phyloP scores from a whole-genome alignment of 192 early-diverging fungal species.

The Gonapodya prolifera region DNA sequence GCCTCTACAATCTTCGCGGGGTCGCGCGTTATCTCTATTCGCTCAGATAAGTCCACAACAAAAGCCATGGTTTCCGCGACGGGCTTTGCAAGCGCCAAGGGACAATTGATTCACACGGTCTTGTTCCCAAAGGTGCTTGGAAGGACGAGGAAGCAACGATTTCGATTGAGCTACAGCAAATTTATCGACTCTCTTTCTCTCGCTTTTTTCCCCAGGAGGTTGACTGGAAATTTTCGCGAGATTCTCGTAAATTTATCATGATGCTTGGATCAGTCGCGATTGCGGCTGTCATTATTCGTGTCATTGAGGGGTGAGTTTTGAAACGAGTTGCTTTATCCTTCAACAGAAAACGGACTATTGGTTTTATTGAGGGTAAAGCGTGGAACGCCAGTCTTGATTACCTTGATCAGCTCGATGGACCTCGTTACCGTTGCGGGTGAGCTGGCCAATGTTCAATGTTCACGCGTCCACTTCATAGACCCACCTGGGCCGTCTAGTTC shows the following conservation, averaged over 20 bases:
- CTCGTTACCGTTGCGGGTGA: neutral
- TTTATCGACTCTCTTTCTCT: neutral
- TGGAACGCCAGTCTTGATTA: neutral
- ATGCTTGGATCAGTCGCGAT: neutral
- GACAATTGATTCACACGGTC: neutral
- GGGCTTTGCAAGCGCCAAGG: neutral
- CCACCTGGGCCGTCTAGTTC: too few species aligned
- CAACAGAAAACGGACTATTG: too few species aligned
- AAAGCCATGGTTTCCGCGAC: neutral
- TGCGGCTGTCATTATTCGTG: neutral
- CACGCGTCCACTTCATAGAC: too few species aligned
- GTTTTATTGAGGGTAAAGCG: neutral
- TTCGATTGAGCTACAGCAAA: neutral
- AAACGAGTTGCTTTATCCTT: too few species aligned
- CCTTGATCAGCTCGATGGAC: neutral
- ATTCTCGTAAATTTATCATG: neutral
- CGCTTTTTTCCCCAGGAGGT: neutral
- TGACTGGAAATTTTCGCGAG: neutral
- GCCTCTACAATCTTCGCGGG: constrained; percentile 1
- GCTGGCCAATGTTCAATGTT: neutral
- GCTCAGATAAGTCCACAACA: neutral
- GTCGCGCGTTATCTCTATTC: neutral
- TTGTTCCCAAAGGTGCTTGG: neutral
- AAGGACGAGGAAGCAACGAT: too few species aligned
- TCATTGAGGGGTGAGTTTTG: neutral